Percentiles rank a stretch among this genome's conserved stretches.
phyloP scores from a whole-genome alignment of 2,329 filamentous ascomycete species.

The Juglanconis oblonga region DNA sequence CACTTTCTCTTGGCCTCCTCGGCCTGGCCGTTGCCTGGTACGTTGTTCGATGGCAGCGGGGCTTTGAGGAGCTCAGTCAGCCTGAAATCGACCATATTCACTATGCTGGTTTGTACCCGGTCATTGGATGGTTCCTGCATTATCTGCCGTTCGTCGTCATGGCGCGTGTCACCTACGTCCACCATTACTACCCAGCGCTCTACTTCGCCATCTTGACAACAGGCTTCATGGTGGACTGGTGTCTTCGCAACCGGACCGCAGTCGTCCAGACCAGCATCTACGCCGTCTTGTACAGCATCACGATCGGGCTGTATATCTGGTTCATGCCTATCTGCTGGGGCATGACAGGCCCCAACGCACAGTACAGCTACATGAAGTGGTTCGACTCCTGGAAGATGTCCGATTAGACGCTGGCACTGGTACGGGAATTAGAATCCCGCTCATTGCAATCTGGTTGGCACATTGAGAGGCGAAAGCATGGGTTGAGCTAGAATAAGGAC shows the following conservation, averaged over 20 bases:
- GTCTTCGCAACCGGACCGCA: slow-evolving; percentile 64
- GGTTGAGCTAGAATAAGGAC: not conserved
- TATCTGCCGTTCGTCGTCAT: slow-evolving; percentile 95
- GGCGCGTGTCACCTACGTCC: slow-evolving; percentile 98
- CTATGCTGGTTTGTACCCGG: slow-evolving; percentile 86
- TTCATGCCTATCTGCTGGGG: slow-evolving; percentile 96
- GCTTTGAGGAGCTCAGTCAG: slow-evolving; percentile 77
- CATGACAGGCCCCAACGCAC: slow-evolving; percentile 78
- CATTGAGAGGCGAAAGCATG: not conserved
- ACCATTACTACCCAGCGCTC: slow-evolving; percentile 97
- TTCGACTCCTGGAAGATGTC: slow-evolving; percentile 82
- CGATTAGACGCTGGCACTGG: slow-evolving; percentile 43
- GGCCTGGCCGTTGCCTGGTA: slow-evolving; percentile 77
- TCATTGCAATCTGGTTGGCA: too few relatives aligned
- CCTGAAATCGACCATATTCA: slow-evolving; percentile 90
- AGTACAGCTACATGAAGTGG: slow-evolving; percentile 95
- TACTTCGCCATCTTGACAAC: slow-evolving; percentile 93
- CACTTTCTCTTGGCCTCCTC: slow-evolving; percentile 71
- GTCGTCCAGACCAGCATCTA: slow-evolving; percentile 68
- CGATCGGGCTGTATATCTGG: slow-evolving; percentile 80
- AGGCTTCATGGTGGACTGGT: slow-evolving; percentile 87
- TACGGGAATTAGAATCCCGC: too few relatives aligned
- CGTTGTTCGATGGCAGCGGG: slow-evolving; percentile 90
- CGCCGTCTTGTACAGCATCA: slow-evolving; percentile 65
- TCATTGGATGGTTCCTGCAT: slow-evolving; percentile 93